These are phyloP conservation scores for Colletotrichum gloeosporioides DNA, from an alignment of 2,329 filamentous ascomycete genomes.

Conservation along the genomic window DNA sequence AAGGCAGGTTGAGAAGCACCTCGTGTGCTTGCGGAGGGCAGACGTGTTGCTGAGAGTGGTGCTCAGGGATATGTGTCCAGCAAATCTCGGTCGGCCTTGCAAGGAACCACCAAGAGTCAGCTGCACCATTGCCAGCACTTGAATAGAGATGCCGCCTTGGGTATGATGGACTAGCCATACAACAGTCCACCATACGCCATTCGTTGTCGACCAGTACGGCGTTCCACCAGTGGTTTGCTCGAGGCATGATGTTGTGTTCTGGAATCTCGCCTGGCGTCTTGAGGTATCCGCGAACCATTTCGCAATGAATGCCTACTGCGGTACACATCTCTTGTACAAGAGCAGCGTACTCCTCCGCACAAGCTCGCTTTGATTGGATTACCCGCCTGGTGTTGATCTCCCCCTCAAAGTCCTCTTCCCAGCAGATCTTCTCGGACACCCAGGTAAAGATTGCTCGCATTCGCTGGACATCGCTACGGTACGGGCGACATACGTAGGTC, in stretches of 20 bases:
- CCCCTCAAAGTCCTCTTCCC: constrained; percentile 95
- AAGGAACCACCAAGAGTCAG: constrained; percentile 96
- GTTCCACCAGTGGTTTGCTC: constrained; percentile 98
- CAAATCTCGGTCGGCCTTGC: constrained; percentile 86
- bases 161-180: constrained; percentile 88
- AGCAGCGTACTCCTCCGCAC: constrained; percentile 86
- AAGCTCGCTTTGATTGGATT: constrained; percentile 83
- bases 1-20: constrained; percentile 83
- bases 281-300: constrained; percentile 87
- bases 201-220: constrained; percentile 90
- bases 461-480: constrained; percentile 91
- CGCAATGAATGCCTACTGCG: constrained; percentile 85
- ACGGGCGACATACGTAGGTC: constrained; percentile 91
- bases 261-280: constrained; percentile 86
- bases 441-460: constrained; percentile 95
- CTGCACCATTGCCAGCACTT: constrained; percentile 68
- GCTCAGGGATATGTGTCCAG: constrained; percentile 92
- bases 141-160: constrained; percentile 82
- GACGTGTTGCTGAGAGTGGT: constrained; percentile 89
- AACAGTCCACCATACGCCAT: constrained; percentile 97
- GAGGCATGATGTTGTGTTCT: constrained; percentile 82
- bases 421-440: constrained; percentile 92
- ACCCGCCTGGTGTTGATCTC: constrained; percentile 82
- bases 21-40: constrained; percentile 88
- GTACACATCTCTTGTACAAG: constrained; percentile 93